Evolutionary conservation across 176 grass and related monocot genomes (phyloP).

Genomic region (Avena eriantha): DNA sequence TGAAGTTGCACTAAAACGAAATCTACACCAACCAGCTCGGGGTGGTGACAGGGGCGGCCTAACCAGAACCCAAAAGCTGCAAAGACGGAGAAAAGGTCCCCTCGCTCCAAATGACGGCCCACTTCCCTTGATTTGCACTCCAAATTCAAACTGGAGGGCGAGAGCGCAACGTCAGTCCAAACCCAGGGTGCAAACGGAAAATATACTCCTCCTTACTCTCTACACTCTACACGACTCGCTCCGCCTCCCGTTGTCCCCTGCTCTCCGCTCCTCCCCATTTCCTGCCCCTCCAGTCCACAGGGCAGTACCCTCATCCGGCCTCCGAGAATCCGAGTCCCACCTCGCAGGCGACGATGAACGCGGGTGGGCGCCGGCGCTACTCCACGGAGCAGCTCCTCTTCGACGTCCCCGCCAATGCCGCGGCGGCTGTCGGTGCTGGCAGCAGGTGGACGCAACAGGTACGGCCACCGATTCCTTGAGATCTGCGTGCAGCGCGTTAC

Average conservation of each 20-base stretch:
- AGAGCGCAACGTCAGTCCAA: background rate
- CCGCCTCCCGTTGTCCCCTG: constrained; percentile 44
- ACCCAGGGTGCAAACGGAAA: constrained; percentile 33
- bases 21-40: constrained; percentile 34
- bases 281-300: constrained; percentile 30
- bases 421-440: constrained; percentile 43
- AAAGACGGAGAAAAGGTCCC: constrained; percentile 18
- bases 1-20: background rate
- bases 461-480: constrained; percentile 32
- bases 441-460: constrained; percentile 69
- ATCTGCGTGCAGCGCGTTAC: constrained; percentile 43
- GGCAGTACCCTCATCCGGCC: background rate
- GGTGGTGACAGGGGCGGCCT: constrained; percentile 22
- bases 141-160: constrained; percentile 57
- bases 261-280: constrained; percentile 7
- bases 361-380: constrained; percentile 55
- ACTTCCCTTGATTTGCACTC: constrained; percentile 41
- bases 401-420: constrained; percentile 60
- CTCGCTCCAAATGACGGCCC: constrained; percentile 4
- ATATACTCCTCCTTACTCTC: background rate
- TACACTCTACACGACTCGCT: constrained; percentile 16
- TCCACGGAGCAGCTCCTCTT: constrained; percentile 82
- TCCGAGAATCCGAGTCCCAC: constrained; percentile 5
- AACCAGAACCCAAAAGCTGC: constrained; percentile 44
- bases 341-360: constrained; percentile 57